Percentiles rank a stretch among this genome's conserved stretches.
phyloP scores from a whole-genome alignment of 1,284 basidiomycete genomes.

The Agroathelia rolfsii region DNA sequence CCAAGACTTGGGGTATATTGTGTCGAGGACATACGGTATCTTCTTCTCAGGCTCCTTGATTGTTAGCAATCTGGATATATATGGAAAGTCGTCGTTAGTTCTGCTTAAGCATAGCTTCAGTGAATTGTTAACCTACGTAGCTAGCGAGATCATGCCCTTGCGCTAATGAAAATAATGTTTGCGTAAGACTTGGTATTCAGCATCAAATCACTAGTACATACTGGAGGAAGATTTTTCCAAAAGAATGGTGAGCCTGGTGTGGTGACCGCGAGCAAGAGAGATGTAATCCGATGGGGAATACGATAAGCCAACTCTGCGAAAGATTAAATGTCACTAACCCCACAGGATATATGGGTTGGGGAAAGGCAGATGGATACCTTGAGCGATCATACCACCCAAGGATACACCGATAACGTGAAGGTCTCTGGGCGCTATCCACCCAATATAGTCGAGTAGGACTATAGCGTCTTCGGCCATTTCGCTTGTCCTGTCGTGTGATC shows the following conservation, averaged over 20 bases:
- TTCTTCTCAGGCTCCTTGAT: conserved; percentile 41
- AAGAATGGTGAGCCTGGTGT: conserved; percentile 51
- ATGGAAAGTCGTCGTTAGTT: neutral
- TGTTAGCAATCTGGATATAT: conserved; percentile 27
- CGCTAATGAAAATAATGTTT: conserved; percentile 20
- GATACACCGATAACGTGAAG: conserved; percentile 74
- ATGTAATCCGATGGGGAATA: conserved; percentile 58
- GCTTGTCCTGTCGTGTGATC: conserved; percentile 38
- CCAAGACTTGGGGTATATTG: conserved; percentile 55
- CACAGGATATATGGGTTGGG: neutral
- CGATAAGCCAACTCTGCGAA: conserved; percentile 51
- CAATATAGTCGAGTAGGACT: conserved; percentile 59
- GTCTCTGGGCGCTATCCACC: conserved; percentile 55
- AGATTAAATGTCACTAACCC: conserved; percentile 5
- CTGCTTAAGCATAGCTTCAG: conserved; percentile 3
- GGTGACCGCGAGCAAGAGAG: conserved; percentile 62
- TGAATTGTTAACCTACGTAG: conserved; percentile 16
- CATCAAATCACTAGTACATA: conserved; percentile 20
- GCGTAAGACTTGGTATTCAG: conserved; percentile 3
- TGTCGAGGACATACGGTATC: conserved; percentile 43
- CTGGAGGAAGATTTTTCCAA: conserved; percentile 52
- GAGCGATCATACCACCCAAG: conserved; percentile 82
- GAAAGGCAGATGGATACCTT: conserved; percentile 32
- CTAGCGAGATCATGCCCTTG: conserved; percentile 32
- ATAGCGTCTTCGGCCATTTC: conserved; percentile 75